phyloP scores from a whole-genome alignment of 495 filamentous ascomycete species.

The Lindgomyces ingoldianus region DNA sequence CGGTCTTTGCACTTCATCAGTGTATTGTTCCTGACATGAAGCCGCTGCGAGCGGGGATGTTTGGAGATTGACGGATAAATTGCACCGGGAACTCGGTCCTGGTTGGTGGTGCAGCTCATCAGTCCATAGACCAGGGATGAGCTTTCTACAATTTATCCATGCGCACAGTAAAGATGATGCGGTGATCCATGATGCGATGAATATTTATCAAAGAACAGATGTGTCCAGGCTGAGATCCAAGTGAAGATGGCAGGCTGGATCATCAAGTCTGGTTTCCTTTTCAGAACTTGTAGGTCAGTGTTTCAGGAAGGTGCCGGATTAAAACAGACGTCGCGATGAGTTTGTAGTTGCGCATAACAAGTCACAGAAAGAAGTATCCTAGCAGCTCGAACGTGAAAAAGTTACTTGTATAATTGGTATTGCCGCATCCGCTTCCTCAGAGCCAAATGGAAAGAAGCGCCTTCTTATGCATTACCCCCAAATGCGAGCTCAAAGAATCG shows the following conservation, averaged over 20 bases:
- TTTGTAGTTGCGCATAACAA: no score
- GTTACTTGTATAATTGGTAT: not conserved
- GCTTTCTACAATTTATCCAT: conserved; percentile 4
- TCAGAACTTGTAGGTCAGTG: not conserved
- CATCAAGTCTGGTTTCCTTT: no score
- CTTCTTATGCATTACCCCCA: not conserved
- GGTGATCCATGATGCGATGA: conserved; percentile 5
- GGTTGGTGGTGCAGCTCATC: conserved; percentile 25
- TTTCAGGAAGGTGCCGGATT: not conserved
- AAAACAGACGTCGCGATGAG: no score
- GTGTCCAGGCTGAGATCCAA: not conserved
- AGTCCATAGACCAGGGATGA: conserved; percentile 1
- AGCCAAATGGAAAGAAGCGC: not conserved
- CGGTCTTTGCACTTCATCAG: not conserved
- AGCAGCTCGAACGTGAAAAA: no score
- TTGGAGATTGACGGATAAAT: conserved; percentile 33
- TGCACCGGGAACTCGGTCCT: conserved; percentile 30
- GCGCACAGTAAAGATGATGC: not conserved
- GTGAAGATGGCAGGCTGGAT: not conserved
- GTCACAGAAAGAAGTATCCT: no score
- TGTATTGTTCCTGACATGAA: not conserved
- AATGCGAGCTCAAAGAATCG: not conserved
- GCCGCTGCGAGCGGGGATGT: conserved; percentile 7
- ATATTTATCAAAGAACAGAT: not conserved
- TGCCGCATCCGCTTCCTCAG: not conserved